Conservation (phyloP, 768 basidiomycete genomes). For the Xerocomus brunneocitrinus region DNA sequence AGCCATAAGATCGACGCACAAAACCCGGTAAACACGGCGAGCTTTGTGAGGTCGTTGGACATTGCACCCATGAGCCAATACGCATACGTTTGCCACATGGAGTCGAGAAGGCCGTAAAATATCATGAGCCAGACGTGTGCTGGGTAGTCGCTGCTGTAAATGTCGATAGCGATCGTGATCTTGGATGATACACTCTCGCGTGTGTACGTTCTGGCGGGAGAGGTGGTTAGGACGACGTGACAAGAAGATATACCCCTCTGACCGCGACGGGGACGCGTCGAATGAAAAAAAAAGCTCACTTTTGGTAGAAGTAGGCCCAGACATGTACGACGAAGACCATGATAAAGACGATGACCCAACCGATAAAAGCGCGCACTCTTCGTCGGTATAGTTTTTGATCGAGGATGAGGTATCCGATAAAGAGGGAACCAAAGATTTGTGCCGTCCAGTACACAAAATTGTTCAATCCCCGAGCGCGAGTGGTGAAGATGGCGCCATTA, state of each 20-base stretch:
- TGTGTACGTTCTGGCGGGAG: slow-evolving; percentile 42
- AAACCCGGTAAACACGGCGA: slow-evolving; percentile 79
- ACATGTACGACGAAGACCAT: slow-evolving; percentile 68
- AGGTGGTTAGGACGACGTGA: no score
- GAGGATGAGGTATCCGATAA: slow-evolving; percentile 61
- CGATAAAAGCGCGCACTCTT: slow-evolving; percentile 64
- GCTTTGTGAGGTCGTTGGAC: slow-evolving; percentile 75
- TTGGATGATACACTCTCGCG: slow-evolving; percentile 41
- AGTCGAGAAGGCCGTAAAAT: slow-evolving; percentile 71
- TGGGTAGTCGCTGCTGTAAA: slow-evolving; percentile 50
- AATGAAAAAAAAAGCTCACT: slow-evolving; percentile 33
- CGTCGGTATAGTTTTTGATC: slow-evolving; percentile 55
- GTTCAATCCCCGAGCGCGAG: slow-evolving; percentile 75
- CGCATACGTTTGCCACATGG: slow-evolving; percentile 81
- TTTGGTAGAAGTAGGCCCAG: slow-evolving; percentile 80
- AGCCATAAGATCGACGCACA: slow-evolving; percentile 42
- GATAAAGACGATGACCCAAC: slow-evolving; percentile 59
- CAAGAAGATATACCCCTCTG: no score
- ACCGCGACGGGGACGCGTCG: background rate
- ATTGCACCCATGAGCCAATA: slow-evolving; percentile 88
- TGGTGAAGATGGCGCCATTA: slow-evolving; percentile 74
- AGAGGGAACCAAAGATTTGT: slow-evolving; percentile 72
- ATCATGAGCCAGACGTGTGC: slow-evolving; percentile 62
- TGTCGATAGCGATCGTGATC: slow-evolving; percentile 46
- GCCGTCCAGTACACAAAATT: slow-evolving; percentile 76